A percentile compares a stretch with the other conserved stretches of the same genome.
phyloP scores from a whole-genome alignment of 495 filamentous ascomycete species.

The Baudoinia panamericana region DNA sequence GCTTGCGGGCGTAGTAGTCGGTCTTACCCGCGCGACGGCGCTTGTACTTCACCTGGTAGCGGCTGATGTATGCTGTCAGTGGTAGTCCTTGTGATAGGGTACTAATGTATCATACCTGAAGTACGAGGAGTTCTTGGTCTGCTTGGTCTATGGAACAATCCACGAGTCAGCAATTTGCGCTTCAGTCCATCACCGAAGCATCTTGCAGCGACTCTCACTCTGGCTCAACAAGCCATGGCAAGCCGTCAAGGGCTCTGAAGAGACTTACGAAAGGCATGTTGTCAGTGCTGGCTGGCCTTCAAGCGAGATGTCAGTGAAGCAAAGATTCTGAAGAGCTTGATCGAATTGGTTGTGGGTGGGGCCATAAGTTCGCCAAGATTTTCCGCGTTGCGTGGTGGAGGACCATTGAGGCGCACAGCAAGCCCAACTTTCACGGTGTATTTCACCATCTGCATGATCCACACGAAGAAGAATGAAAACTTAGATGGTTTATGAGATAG shows the following conservation, averaged over 20 bases:
- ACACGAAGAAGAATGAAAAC: too few relatives aligned
- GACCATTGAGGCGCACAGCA: too few relatives aligned
- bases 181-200: conserved; percentile 92
- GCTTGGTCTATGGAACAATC: conserved; percentile 60
- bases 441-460: too few relatives aligned
- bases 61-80: conserved; percentile 37
- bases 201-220: conserved; percentile 75
- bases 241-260: conserved; percentile 1
- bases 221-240: background rate
- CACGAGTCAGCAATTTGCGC: conserved; percentile 98
- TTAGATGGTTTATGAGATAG: too few relatives aligned
- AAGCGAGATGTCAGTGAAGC: too few relatives aligned
- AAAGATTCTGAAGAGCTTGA: too few relatives aligned
- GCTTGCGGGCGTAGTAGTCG: conserved; percentile 99
- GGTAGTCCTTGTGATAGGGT: too few relatives aligned
- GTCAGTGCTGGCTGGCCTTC: conserved; percentile 15
- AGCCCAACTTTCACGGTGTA: too few relatives aligned
- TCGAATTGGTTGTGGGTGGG: too few relatives aligned
- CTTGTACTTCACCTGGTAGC: conserved; percentile 99
- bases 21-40: conserved; percentile 94
- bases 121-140: conserved; percentile 92
- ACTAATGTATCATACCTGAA: conserved; percentile 84
- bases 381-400: too few relatives aligned
- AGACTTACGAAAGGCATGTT: conserved; percentile 35
- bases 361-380: too few relatives aligned